Conservation (phyloP, 805 yeast species). For the Metschnikowia matae region DNA sequence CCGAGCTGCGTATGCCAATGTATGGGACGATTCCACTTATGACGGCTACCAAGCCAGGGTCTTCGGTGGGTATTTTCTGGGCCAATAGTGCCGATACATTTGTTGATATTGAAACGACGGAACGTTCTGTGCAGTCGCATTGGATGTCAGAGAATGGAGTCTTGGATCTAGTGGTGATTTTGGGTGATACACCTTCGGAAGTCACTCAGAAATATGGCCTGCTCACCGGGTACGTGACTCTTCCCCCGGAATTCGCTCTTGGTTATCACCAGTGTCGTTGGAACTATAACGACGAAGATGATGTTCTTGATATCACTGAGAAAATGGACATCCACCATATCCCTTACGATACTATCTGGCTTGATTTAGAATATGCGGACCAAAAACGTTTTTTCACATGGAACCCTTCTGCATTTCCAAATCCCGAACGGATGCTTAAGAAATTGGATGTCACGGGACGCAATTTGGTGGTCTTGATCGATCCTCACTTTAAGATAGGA, state of each 20-base stretch:
- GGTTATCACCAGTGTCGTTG: slow-evolving; percentile 97
- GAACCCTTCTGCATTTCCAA: slow-evolving; percentile 69
- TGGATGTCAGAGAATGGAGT: slow-evolving; percentile 94
- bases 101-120: slow-evolving; percentile 58
- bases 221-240: slow-evolving; percentile 65
- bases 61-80: slow-evolving; percentile 83
- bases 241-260: slow-evolving; percentile 75
- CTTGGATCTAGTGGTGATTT: slow-evolving; percentile 66
- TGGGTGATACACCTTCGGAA: slow-evolving; percentile 54
- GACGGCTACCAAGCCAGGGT: slow-evolving; percentile 57
- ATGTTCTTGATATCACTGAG: slow-evolving; percentile 67
- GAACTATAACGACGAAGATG: slow-evolving; percentile 89
- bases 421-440: slow-evolving; percentile 64
- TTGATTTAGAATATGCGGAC: slow-evolving; percentile 90
- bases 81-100: slow-evolving; percentile 89
- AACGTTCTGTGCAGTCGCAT: slow-evolving; percentile 51
- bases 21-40: slow-evolving; percentile 92
- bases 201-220: slow-evolving; percentile 59
- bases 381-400: slow-evolving; percentile 88
- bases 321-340: slow-evolving; percentile 69
- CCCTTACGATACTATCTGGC: slow-evolving; percentile 92
- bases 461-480: slow-evolving; percentile 78
- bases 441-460: slow-evolving; percentile 69
- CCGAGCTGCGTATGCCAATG: slow-evolving; percentile 81
- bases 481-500: slow-evolving; percentile 80